A percentile compares a stretch with the other conserved stretches of the same genome.
These are phyloP conservation scores for Aspergillus sclerotiicarbonarius DNA, from an alignment of 495 filamentous ascomycete genomes.

Conservation along the genomic window DNA sequence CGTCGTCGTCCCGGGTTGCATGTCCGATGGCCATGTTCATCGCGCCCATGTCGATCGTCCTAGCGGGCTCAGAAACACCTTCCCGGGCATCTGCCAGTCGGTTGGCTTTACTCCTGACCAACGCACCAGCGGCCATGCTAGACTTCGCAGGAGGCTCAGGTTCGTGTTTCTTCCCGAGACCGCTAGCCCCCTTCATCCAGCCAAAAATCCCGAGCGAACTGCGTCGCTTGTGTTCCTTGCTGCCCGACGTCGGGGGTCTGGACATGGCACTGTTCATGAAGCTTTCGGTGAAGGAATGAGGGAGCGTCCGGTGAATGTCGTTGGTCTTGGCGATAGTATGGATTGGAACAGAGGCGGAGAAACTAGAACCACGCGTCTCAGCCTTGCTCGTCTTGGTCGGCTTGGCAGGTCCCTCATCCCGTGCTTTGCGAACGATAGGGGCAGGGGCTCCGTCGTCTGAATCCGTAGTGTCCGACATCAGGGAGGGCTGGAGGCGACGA, in stretches of 20 bases:
- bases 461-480: conserved; percentile 25
- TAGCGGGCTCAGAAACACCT: conserved; percentile 17
- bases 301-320: conserved; percentile 12
- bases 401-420: conserved; percentile 12
- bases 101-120: conserved; percentile 6
- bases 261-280: conserved; percentile 20
- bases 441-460: conserved; percentile 37
- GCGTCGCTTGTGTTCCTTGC: conserved; percentile 37
- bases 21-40: conserved; percentile 15
- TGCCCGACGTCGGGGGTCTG: conserved; percentile 32
- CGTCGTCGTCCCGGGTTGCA: conserved; percentile 21
- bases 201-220: conserved; percentile 42
- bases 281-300: conserved; percentile 34
- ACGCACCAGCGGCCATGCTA: conserved; percentile 2
- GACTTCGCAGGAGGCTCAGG: conserved; percentile 14
- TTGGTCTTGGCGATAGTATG: conserved; percentile 14
- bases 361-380: conserved; percentile 3
- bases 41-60: conserved; percentile 10
- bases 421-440: conserved; percentile 36
- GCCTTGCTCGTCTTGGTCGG: not conserved
- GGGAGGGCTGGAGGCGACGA: conserved; percentile 29
- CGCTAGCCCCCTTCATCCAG: conserved; percentile 44
- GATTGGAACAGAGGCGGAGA: conserved; percentile 11
- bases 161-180: conserved; percentile 29
- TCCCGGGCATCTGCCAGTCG: conserved; percentile 13